phyloP scores from a whole-genome alignment of 192 early-diverging fungal species.

The Linnemannia exigua region DNA sequence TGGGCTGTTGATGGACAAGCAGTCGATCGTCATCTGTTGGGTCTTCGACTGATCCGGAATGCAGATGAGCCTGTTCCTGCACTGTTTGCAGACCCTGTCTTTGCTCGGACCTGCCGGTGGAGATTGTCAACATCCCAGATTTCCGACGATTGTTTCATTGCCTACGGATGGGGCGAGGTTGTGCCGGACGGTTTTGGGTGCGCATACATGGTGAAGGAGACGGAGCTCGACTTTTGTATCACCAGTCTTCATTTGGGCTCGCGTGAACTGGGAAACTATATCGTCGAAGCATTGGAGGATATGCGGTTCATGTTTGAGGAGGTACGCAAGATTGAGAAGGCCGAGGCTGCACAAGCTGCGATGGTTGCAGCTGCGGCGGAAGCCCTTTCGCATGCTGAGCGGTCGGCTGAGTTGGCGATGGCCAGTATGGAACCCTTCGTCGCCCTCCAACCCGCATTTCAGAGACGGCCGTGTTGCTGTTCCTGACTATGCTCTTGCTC shows the following conservation, averaged over 20 bases:
- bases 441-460: not conserved
- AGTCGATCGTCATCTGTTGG: constrained; percentile 90
- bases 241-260: constrained; percentile 59
- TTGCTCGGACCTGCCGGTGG: constrained; percentile 77
- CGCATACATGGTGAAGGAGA: constrained; percentile 82
- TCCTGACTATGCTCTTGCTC: constrained; percentile 5
- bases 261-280: constrained; percentile 63
- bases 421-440: not conserved
- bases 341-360: constrained; percentile 42
- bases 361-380: constrained; percentile 31
- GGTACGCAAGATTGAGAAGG: constrained; percentile 54
- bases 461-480: not conserved
- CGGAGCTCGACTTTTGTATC: constrained; percentile 78
- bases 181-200: constrained; percentile 89
- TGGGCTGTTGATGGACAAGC: constrained; percentile 82
- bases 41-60: constrained; percentile 71
- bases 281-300: constrained; percentile 73
- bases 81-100: constrained; percentile 75
- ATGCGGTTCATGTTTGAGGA: constrained; percentile 73
- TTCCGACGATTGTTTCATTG: constrained; percentile 57
- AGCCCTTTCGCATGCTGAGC: constrained; percentile 18
- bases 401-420: constrained; percentile 9
- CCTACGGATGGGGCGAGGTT: constrained; percentile 83
- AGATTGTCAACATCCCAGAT: constrained; percentile 75
- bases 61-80: constrained; percentile 44